A percentile compares a stretch with the other conserved stretches of the same genome.
phyloP scores from a whole-genome alignment of 1,139 yeast species.

The Tardiomyces depauwii region DNA sequence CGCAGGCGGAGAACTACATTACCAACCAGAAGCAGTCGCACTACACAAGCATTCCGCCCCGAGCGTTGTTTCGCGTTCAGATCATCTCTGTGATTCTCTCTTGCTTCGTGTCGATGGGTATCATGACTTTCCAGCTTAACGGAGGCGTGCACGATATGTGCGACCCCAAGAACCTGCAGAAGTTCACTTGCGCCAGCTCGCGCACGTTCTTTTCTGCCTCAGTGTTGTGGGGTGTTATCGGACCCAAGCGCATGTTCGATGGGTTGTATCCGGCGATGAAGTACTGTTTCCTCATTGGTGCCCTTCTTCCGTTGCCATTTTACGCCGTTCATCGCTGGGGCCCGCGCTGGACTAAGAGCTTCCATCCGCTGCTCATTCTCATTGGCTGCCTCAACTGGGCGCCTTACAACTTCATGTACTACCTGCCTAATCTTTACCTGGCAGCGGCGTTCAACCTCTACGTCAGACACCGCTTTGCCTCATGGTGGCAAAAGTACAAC shows the following conservation, averaged over 20 bases:
- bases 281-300: slow-evolving; percentile 40
- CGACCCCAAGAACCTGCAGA: slow-evolving; percentile 42
- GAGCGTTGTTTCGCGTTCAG: slow-evolving; percentile 51
- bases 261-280: slow-evolving; percentile 38
- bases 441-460: slow-evolving; percentile 42
- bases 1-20: slow-evolving; percentile 50
- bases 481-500: slow-evolving; percentile 59
- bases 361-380: slow-evolving; percentile 21
- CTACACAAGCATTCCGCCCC: slow-evolving; percentile 49
- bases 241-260: slow-evolving; percentile 41
- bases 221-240: slow-evolving; percentile 52
- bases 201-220: slow-evolving; percentile 41
- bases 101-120: slow-evolving; percentile 38
- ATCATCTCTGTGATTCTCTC: slow-evolving; percentile 30
- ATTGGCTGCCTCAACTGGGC: slow-evolving; percentile 33
- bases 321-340: slow-evolving; percentile 15
- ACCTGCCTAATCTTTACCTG: slow-evolving; percentile 37
- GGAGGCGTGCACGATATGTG: slow-evolving; percentile 39
- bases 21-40: slow-evolving; percentile 50
- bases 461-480: slow-evolving; percentile 36
- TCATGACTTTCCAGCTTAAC: slow-evolving; percentile 39
- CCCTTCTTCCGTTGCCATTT: slow-evolving; percentile 22
- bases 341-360: slow-evolving; percentile 28
- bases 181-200: slow-evolving; percentile 38
- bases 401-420: slow-evolving; percentile 40